These are phyloP conservation scores for Microthlaspi erraticum DNA, from an alignment of 345 rosid genomes.

Conservation along the genomic window DNA sequence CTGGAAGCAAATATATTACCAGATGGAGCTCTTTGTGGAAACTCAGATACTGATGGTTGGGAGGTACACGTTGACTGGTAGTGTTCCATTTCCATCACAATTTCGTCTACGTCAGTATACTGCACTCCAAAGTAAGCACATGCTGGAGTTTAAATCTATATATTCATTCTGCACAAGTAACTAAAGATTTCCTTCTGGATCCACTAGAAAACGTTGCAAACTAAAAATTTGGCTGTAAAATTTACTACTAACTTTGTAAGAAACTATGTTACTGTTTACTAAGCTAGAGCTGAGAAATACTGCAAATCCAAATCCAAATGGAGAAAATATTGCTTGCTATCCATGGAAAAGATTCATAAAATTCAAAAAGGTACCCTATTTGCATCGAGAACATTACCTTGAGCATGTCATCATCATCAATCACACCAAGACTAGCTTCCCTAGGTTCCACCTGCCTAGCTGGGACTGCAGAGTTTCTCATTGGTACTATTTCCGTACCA, in stretches of 20 bases:
- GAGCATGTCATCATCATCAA: constrained; percentile 76
- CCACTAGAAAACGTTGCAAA: constrained; percentile 7
- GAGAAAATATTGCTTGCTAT: neutral
- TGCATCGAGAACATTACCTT: constrained; percentile 52
- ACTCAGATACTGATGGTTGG: constrained; percentile 61
- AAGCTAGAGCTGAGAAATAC: neutral
- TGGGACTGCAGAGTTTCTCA: constrained; percentile 39
- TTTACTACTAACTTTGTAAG: constrained; percentile 2
- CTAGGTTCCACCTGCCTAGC: constrained; percentile 47
- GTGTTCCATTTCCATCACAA: constrained; percentile 79
- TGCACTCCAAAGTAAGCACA: constrained; percentile 48
- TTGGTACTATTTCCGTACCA: constrained; percentile 40
- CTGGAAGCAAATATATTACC: constrained; percentile 44
- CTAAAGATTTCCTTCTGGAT: constrained; percentile 27
- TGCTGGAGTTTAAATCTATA: constrained; percentile 25
- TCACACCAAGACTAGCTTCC: constrained; percentile 53
- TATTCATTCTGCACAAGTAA: neutral
- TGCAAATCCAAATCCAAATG: constrained; percentile 1
- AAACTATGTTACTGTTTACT: constrained; percentile 8
- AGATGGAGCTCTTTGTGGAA: constrained; percentile 57
- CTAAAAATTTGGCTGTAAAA: constrained; percentile 1
- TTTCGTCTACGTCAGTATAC: constrained; percentile 85
- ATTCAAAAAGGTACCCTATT: neutral
- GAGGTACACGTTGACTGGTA: constrained; percentile 68
- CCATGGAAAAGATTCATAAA: neutral